Base-by-base conservation (phyloP, 768 basidiomycete genomes). In the Russula emetica region DNA sequence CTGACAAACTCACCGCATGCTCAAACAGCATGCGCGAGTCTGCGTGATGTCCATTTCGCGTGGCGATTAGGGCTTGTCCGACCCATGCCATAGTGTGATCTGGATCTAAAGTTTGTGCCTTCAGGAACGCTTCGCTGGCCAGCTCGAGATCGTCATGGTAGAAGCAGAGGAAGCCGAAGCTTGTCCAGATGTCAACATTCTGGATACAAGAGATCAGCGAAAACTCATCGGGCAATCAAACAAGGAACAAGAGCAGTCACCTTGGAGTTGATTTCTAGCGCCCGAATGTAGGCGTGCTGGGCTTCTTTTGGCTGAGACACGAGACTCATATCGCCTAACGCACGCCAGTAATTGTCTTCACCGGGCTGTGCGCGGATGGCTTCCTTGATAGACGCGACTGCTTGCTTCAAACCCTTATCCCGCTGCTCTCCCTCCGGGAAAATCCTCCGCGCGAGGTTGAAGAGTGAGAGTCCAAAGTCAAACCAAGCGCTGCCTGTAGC, bases 241-340 rank as follows among this genome's bases (percentile, higher is more conserved):
- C 60, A 34, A 62, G 60, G 22, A 55, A 28, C 18, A 58, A 32
- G 22, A 32, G 20, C 42, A 74, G 77, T 53, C 66, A 90, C 92
- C 80, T 96, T 96, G 0, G 83, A 74, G 71, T 98, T 87, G 44
- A 91, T 78, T 69, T 98, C 95, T 52, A 98, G 74, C 5, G 94
- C 88, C 62, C 84, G 88, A 71, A 98, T 85, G 70, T 92, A 97
- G 5, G 92, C 90, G 76, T 98, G 94, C 74, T 99, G 96, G 3
- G 92, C 87, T 1, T 84, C 78, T 69, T 85, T 88, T 0, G 88
- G 82, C 49, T 89, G 85, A 16, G 76, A 77, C 9, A 80, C 69
- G 70, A 93, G 90, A 62, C 86, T 79, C 18, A 88, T 79, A 67
- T 86, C 83, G 0, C 90, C 97, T 32, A 98, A 75, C 1, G 90